Conservation (phyloP, 306 rosid species). For the Rosa multiflora region DNA sequence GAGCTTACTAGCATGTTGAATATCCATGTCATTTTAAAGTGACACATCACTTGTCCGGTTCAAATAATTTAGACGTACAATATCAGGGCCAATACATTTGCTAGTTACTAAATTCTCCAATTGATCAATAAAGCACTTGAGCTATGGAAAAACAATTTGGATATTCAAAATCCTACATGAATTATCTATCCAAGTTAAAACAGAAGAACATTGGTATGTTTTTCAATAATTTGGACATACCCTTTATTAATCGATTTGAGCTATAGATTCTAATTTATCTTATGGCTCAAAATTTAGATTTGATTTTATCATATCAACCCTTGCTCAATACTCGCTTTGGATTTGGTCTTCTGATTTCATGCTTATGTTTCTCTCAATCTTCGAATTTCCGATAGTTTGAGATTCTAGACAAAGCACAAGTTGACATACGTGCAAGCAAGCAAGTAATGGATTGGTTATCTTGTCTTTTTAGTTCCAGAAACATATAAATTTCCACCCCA, state of each 20-base stretch:
- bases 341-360: neutral
- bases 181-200: neutral
- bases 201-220: neutral
- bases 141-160: neutral
- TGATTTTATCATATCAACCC: neutral
- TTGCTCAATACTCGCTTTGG: neutral
- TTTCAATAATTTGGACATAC: neutral
- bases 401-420: neutral
- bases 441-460: neutral
- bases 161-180: neutral
- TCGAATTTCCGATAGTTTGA: neutral
- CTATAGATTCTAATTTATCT: too few relatives aligned
- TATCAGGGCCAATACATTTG: too few relatives aligned
- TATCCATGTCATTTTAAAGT: too few relatives aligned
- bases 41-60: too few relatives aligned
- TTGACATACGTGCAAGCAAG: constrained; percentile 18
- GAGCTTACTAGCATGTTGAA: too few relatives aligned
- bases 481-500: neutral
- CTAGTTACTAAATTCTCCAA: too few relatives aligned
- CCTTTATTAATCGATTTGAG: neutral
- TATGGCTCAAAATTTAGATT: neutral
- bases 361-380: neutral
- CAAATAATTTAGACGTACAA: too few relatives aligned
- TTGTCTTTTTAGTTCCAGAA: constrained; percentile 7
- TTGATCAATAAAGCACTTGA: neutral